Percentiles rank a stretch among this genome's conserved stretches.
These are phyloP conservation scores for Leccinum truebloodii DNA, from an alignment of 768 basidiomycete genomes.

Conservation along the genomic window DNA sequence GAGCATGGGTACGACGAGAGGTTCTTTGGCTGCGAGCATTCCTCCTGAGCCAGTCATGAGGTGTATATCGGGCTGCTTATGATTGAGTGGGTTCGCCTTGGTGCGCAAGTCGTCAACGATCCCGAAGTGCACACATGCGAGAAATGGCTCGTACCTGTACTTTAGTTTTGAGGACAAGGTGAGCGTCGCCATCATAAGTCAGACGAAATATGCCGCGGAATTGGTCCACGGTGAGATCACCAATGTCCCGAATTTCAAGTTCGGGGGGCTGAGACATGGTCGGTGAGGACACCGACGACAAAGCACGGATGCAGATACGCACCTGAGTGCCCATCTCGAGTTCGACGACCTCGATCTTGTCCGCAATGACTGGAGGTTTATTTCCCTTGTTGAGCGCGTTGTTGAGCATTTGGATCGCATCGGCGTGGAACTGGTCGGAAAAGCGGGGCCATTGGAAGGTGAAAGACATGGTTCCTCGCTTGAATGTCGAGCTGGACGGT, in stretches of 20 bases:
- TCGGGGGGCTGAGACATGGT: slow-evolving; percentile 78
- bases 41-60: slow-evolving; percentile 80
- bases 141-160: slow-evolving; percentile 66
- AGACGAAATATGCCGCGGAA: slow-evolving; percentile 97
- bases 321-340: slow-evolving; percentile 99
- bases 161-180: slow-evolving; percentile 83
- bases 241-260: slow-evolving; percentile 95
- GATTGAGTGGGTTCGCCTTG: slow-evolving; percentile 93
- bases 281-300: slow-evolving; percentile 1
- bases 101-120: slow-evolving; percentile 8
- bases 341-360: slow-evolving; percentile 96
- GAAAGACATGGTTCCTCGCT: slow-evolving; percentile 63
- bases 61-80: slow-evolving; percentile 89
- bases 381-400: slow-evolving; percentile 96
- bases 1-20: slow-evolving; percentile 97
- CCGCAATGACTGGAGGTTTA: slow-evolving; percentile 97
- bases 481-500: slow-evolving; percentile 6
- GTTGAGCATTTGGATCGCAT: slow-evolving; percentile 96
- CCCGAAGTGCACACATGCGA: neutral
- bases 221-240: slow-evolving; percentile 92
- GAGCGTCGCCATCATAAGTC: slow-evolving; percentile 92
- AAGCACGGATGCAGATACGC: slow-evolving; percentile 16
- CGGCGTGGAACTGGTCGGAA: slow-evolving; percentile 93
- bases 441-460: slow-evolving; percentile 97
- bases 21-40: slow-evolving; percentile 92